phyloP scores from a whole-genome alignment of 768 basidiomycete species.

The Tulasnella sp. region DNA sequence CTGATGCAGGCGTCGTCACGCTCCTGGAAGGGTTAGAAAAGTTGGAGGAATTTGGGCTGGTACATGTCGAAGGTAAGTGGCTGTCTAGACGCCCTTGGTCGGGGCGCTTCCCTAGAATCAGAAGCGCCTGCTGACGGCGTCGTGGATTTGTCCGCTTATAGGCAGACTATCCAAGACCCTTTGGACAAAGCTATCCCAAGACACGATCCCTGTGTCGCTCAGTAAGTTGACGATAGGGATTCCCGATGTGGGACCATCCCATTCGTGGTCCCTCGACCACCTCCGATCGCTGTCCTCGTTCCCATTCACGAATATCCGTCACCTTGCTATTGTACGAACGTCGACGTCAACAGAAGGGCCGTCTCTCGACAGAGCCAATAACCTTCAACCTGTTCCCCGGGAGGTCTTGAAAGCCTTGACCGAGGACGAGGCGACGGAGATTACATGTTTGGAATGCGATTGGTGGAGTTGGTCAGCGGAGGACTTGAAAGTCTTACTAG shows the following conservation, averaged over 20 bases:
- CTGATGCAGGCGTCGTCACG: conserved; percentile 37
- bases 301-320: conserved; percentile 33
- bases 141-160: conserved; percentile 25
- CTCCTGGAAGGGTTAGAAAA: conserved; percentile 39
- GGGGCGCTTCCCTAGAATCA: not conserved
- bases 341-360: conserved; percentile 30
- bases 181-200: conserved; percentile 37
- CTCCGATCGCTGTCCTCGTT: conserved; percentile 37
- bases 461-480: conserved; percentile 40
- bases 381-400: conserved; percentile 37
- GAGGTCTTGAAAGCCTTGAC: conserved; percentile 36
- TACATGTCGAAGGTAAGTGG: conserved; percentile 40
- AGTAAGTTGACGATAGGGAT: conserved; percentile 35
- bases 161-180: conserved; percentile 40
- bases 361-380: conserved; percentile 34
- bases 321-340: conserved; percentile 35
- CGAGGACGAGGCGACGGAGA: conserved; percentile 29
- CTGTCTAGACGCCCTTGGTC: not conserved
- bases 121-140: not conserved
- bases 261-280: conserved; percentile 44
- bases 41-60: conserved; percentile 37
- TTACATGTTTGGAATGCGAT: conserved; percentile 40
- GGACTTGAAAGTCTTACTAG: conserved; percentile 38
- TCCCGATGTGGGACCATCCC: conserved; percentile 38
- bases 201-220: conserved; percentile 34